Evolutionary conservation across 2,329 filamentous ascomycete species (phyloP).

Genomic region (Sporothrix variecibatus): DNA sequence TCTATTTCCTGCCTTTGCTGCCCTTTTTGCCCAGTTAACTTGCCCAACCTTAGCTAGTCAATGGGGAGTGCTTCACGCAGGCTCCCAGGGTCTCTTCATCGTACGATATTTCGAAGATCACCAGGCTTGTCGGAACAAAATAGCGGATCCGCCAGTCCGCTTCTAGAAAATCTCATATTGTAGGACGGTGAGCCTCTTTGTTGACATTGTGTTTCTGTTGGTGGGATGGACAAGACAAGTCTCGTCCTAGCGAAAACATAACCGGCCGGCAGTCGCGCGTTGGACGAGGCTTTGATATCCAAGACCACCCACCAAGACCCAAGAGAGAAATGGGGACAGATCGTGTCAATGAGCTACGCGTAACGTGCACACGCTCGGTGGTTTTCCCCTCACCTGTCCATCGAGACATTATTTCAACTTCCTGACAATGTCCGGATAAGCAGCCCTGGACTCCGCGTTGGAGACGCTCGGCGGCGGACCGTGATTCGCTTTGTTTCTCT

Average conservation of each 20-base stretch:
- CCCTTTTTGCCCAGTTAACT: background rate
- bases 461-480: background rate
- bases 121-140: background rate
- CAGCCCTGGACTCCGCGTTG: background rate
- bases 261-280: background rate
- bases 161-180: background rate
- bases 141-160: background rate
- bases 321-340: background rate
- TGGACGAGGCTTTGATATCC: background rate
- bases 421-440: background rate
- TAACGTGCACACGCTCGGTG: background rate
- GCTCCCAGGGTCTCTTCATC: background rate
- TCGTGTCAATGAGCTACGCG: background rate
- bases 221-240: background rate
- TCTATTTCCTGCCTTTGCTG: background rate
- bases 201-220: background rate
- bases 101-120: constrained; percentile 1
- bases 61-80: background rate
- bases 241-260: background rate
- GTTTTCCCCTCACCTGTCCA: background rate
- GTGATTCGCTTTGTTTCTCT: background rate
- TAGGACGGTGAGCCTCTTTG: background rate
- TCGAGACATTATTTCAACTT: background rate
- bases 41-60: background rate
- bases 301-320: background rate